phyloP scores from a whole-genome alignment of 495 filamentous ascomycete genomes.

The Tuber aestivum region DNA sequence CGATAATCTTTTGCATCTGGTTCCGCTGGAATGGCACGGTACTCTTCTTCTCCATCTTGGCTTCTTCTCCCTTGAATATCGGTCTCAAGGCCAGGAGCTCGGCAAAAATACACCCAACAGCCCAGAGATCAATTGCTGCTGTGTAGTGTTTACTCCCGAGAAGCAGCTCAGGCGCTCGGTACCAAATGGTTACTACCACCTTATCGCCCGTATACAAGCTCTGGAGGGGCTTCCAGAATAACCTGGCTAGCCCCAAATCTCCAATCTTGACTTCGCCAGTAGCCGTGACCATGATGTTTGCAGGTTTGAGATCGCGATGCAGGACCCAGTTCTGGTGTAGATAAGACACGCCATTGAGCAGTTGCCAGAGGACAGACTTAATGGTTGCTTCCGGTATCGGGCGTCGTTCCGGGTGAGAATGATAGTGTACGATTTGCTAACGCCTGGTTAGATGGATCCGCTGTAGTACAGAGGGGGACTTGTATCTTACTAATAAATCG shows the following conservation, averaged over 20 bases:
- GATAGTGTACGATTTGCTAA: constrained; percentile 90
- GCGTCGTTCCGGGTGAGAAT: constrained; percentile 78
- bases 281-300: constrained; percentile 97
- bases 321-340: constrained; percentile 96
- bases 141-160: constrained; percentile 91
- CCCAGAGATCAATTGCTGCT: constrained; percentile 94
- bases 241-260: constrained; percentile 81
- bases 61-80: constrained; percentile 98
- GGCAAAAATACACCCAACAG: constrained; percentile 95
- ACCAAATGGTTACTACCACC: constrained; percentile 99
- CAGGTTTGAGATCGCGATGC: constrained; percentile 93
- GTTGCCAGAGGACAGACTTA: constrained; percentile 87
- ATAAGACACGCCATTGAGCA: constrained; percentile 89
- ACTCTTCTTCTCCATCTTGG: constrained; percentile 97
- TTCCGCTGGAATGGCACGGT: constrained; percentile 95
- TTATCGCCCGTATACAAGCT: constrained; percentile 92
- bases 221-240: constrained; percentile 90
- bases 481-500: constrained; percentile 59
- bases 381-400: constrained; percentile 83
- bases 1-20: constrained; percentile 97
- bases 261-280: constrained; percentile 85
- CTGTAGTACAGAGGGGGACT: background rate
- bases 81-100: constrained; percentile 84
- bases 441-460: constrained; percentile 3
- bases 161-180: constrained; percentile 89